Percentiles rank a stretch among this genome's conserved stretches.
Conservation (phyloP, 1,284 basidiomycete species). For the Trichosporon sp. region DNA sequence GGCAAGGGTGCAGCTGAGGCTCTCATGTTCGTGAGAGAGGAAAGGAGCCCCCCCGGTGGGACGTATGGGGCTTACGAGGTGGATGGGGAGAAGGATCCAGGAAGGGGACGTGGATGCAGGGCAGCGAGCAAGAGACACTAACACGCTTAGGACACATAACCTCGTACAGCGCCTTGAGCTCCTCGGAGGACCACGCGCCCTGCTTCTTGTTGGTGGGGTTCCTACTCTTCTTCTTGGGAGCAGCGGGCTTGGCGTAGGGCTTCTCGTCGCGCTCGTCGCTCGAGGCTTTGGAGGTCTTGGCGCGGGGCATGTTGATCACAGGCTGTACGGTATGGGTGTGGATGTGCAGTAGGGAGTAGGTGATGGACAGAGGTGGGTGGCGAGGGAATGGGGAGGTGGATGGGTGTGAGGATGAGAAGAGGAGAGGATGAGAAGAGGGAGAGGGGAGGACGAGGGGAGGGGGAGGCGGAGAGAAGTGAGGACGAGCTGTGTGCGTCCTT, state of each 20-base stretch:
- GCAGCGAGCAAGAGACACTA: constrained; percentile 11
- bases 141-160: constrained; percentile 33
- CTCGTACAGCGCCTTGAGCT: constrained; percentile 26
- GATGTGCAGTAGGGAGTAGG: background rate
- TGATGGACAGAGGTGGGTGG: no score
- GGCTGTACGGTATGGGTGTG: background rate
- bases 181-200: constrained; percentile 29
- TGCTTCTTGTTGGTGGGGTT: constrained; percentile 20
- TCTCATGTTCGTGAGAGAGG: no score
- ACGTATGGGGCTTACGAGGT: no score
- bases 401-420: background rate
- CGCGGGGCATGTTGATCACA: background rate
- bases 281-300: background rate
- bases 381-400: background rate
- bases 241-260: constrained; percentile 1
- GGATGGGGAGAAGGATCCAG: no score
- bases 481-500: background rate
- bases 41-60: no score
- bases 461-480: background rate
- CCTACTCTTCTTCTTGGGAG: constrained; percentile 11
- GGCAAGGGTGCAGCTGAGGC: no score
- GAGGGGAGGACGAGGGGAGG: background rate
- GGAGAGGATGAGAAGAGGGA: background rate
- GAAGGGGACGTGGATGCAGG: background rate
- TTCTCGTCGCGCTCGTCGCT: background rate